A percentile compares a stretch with the other conserved stretches of the same genome.
phyloP scores from a whole-genome alignment of 2,329 filamentous ascomycete genomes.

The Pseudocercospora vitis region DNA sequence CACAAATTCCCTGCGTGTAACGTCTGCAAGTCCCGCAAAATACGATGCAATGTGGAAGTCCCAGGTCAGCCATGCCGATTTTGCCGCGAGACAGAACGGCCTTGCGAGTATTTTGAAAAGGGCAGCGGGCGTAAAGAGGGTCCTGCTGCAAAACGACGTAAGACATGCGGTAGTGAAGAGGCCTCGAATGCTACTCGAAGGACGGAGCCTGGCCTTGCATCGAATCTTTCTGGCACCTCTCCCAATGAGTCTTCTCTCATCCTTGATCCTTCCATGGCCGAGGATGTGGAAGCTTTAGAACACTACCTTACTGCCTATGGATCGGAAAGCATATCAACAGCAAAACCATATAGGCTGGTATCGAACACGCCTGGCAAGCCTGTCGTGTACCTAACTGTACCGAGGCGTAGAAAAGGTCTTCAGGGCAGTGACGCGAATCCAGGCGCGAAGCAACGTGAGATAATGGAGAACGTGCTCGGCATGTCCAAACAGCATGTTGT shows the following conservation, averaged over 20 bases:
- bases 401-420: conserved; percentile 50
- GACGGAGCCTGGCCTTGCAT: conserved; percentile 15
- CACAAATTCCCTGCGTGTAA: conserved; percentile 46
- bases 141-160: conserved; percentile 16
- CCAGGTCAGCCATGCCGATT: conserved; percentile 42
- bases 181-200: background rate
- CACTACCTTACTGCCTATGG: conserved; percentile 40
- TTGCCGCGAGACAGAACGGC: conserved; percentile 41
- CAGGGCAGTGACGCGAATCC: conserved; percentile 34
- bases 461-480: conserved; percentile 45
- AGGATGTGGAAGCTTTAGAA: conserved; percentile 44
- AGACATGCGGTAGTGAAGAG: conserved; percentile 2
- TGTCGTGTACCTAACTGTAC: conserved; percentile 49
- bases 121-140: background rate
- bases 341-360: conserved; percentile 52
- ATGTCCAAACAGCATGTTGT: conserved; percentile 42
- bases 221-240: conserved; percentile 29
- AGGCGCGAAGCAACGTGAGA: conserved; percentile 42
- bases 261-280: conserved; percentile 43
- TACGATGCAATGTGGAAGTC: conserved; percentile 45
- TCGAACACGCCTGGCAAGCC: conserved; percentile 46
- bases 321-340: conserved; percentile 27
- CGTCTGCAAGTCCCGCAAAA: conserved; percentile 44
- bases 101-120: conserved; percentile 38
- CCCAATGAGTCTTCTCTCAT: conserved; percentile 41